phyloP scores from a whole-genome alignment of 1,139 yeast species.

The Nematodospora anomalae region DNA sequence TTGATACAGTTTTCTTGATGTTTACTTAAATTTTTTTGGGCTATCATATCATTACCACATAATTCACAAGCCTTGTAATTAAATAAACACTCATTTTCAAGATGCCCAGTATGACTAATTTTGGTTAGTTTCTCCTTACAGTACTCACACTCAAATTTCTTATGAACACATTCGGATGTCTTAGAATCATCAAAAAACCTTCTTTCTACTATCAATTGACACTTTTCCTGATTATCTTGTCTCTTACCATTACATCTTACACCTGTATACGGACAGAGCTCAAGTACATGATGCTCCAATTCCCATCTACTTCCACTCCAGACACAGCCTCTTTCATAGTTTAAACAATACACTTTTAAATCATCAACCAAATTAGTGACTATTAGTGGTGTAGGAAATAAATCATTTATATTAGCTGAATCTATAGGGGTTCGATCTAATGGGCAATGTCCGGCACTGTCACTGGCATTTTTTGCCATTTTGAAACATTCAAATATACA shows the following conservation, averaged over 20 bases:
- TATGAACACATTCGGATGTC: slow-evolving; percentile 33
- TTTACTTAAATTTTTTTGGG: slow-evolving; percentile 29
- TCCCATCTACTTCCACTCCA: slow-evolving; percentile 65
- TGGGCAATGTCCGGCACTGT: slow-evolving; percentile 49
- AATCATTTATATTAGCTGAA: slow-evolving; percentile 37
- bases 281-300: slow-evolving; percentile 49
- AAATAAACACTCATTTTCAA: slow-evolving; percentile 38
- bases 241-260: slow-evolving; percentile 43
- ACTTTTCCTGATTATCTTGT: slow-evolving; percentile 17
- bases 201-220: slow-evolving; percentile 16
- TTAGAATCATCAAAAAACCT: slow-evolving; percentile 11
- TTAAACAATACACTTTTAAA: slow-evolving; percentile 56
- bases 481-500: slow-evolving; percentile 52
- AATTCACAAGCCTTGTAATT: slow-evolving; percentile 43
- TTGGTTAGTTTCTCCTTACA: slow-evolving; percentile 39
- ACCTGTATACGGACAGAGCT: slow-evolving; percentile 53
- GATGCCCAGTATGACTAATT: slow-evolving; percentile 34
- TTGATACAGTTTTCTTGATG: slow-evolving; percentile 39
- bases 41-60: slow-evolving; percentile 44
- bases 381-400: slow-evolving; percentile 62
- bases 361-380: slow-evolving; percentile 64
- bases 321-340: slow-evolving; percentile 53
- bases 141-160: slow-evolving; percentile 32
- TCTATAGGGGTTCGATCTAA: slow-evolving; percentile 58
- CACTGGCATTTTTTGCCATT: slow-evolving; percentile 21